A percentile compares a stretch with the other conserved stretches of the same genome.
phyloP scores from a whole-genome alignment of 108 stramenopile genomes.

The Ochromonas danica region DNA sequence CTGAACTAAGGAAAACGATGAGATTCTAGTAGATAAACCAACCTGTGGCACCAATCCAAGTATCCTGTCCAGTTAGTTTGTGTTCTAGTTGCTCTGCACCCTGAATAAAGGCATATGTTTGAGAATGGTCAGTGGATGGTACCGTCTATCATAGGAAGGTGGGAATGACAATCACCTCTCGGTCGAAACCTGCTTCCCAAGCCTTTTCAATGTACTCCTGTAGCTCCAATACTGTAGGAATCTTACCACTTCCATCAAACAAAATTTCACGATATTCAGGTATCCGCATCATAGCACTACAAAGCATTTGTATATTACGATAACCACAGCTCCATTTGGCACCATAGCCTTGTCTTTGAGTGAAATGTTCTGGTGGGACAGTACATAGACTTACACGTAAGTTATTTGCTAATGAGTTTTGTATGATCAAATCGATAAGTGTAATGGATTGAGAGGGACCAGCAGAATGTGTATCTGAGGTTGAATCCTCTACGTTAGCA shows the following conservation, averaged over 20 bases:
- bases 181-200: conserved; percentile 49
- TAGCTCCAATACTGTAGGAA: conserved; percentile 42
- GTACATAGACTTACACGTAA: conserved; percentile 11
- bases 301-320: conserved; percentile 56
- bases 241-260: neutral
- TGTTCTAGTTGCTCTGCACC: conserved; percentile 8
- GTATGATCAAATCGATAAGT: too few species aligned
- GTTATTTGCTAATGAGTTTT: too few species aligned
- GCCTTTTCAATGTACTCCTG: conserved; percentile 54
- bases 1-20: neutral
- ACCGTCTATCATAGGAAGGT: neutral
- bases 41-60: conserved; percentile 53
- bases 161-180: conserved; percentile 27
- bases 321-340: conserved; percentile 51
- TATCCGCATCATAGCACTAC: conserved; percentile 41
- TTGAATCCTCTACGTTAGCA: too few species aligned
- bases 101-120: neutral
- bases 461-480: too few species aligned
- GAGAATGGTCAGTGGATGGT: neutral
- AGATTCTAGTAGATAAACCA: neutral
- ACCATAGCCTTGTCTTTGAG: conserved; percentile 37
- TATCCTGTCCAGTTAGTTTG: conserved; percentile 37
- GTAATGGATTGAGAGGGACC: too few species aligned
- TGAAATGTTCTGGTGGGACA: conserved; percentile 35
- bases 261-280: conserved; percentile 36